phyloP scores from a whole-genome alignment of 164 flowering plant species.

The Protea cynaroides region DNA sequence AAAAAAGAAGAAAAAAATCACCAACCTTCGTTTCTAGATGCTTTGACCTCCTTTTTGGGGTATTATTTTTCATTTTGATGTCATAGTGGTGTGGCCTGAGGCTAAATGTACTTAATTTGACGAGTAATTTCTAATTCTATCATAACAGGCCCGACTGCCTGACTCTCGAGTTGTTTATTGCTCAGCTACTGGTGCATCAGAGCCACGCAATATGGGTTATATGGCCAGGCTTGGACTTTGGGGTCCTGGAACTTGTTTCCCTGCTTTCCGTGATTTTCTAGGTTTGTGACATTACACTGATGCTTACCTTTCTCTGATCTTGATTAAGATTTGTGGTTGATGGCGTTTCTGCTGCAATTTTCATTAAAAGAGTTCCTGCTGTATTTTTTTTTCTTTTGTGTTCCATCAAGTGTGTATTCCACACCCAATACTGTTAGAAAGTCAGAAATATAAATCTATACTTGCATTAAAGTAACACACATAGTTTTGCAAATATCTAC shows the following conservation, averaged over 20 bases:
- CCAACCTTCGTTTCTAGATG: not conserved
- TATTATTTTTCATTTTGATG: not conserved
- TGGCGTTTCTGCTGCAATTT: too few relatives aligned
- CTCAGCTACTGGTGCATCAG: slow-evolving; percentile 99
- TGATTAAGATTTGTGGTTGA: too few relatives aligned
- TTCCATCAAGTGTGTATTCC: too few relatives aligned
- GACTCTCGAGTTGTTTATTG: slow-evolving; percentile 94
- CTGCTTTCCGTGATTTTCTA: slow-evolving; percentile 65
- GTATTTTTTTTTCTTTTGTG: not conserved
- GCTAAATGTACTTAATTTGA: slow-evolving; percentile 4
- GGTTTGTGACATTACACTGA: slow-evolving; percentile 38
- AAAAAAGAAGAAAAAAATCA: too few relatives aligned
- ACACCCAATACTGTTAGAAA: too few relatives aligned
- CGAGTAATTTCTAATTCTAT: slow-evolving; percentile 17
- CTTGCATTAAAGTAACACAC: too few relatives aligned
- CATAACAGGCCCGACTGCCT: slow-evolving; percentile 76
- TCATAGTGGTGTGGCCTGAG: not conserved
- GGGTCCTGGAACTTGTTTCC: slow-evolving; percentile 88
- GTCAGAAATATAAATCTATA: too few relatives aligned
- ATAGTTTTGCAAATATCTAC: too few relatives aligned
- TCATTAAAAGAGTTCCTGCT: not conserved
- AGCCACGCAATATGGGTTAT: slow-evolving; percentile 96
- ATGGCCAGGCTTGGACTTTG: slow-evolving; percentile 99
- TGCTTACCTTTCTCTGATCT: not conserved
- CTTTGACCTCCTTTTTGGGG: not conserved